Evolutionary conservation across 345 rosid genomes (phyloP).

Genomic region (Hibiscus mutabilis): DNA sequence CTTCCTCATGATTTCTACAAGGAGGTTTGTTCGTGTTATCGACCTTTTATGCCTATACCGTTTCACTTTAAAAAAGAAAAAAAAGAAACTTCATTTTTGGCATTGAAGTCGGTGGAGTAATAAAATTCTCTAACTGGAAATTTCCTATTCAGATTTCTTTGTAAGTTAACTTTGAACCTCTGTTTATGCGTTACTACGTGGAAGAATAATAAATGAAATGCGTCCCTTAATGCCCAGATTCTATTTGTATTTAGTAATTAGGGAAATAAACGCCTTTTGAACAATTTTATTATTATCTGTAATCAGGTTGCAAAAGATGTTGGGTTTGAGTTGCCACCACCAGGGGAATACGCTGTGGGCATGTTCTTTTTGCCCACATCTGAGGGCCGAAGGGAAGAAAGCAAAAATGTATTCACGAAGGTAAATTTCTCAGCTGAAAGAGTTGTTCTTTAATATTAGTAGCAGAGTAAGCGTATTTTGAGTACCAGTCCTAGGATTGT

Average conservation of each 20-base stretch:
- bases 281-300: background rate
- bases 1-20: conserved; percentile 77
- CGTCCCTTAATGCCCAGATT: background rate
- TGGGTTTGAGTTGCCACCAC: conserved; percentile 78
- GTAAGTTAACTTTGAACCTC: background rate
- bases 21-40: conserved; percentile 33
- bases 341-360: conserved; percentile 87
- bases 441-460: background rate
- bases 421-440: conserved; percentile 26
- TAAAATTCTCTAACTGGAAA: background rate
- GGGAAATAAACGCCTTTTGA: background rate
- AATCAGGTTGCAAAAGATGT: conserved; percentile 56
- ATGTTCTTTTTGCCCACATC: conserved; percentile 91
- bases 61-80: background rate
- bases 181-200: background rate
- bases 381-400: conserved; percentile 59
- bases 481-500: background rate
- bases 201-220: background rate
- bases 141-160: background rate
- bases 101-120: background rate
- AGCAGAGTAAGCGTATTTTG: background rate
- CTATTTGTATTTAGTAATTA: background rate
- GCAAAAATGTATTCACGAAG: conserved; percentile 84
- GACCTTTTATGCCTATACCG: background rate
- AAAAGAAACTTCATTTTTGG: background rate